Percentiles rank a stretch among this genome's conserved stretches.
phyloP scores from a whole-genome alignment of 2,329 filamentous ascomycete species.

The Davidsoniella neocaledoniae region DNA sequence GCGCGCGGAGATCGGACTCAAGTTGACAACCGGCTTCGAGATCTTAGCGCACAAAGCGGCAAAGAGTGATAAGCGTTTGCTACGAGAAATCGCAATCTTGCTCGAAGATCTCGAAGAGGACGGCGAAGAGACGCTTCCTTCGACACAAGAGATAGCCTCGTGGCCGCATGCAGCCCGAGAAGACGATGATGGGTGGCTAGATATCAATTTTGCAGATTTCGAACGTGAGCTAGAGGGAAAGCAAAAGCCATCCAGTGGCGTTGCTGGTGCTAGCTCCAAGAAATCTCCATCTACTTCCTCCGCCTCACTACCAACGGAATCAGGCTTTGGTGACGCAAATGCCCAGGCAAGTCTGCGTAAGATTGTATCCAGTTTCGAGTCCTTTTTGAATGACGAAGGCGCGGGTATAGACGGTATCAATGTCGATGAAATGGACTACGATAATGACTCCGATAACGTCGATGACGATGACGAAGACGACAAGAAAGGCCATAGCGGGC shows the following conservation, averaged over 20 bases:
- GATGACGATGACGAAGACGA: constrained; percentile 25
- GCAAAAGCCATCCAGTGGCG: constrained; percentile 22
- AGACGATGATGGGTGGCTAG: constrained; percentile 79
- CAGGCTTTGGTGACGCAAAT: constrained; percentile 46
- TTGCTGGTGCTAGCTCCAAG: neutral
- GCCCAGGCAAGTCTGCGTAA: constrained; percentile 66
- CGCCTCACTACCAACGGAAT: constrained; percentile 12
- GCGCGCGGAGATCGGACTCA: constrained; percentile 64
- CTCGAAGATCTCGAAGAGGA: constrained; percentile 61
- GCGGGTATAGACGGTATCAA: constrained; percentile 68
- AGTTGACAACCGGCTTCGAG: constrained; percentile 77
- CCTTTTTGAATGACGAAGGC: constrained; percentile 73
- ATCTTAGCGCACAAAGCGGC: constrained; percentile 58
- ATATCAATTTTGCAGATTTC: constrained; percentile 81
- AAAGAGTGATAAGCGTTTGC: constrained; percentile 48
- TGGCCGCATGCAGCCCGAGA: constrained; percentile 50
- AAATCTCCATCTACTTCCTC: neutral
- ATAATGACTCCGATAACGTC: constrained; percentile 28
- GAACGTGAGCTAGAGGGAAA: constrained; percentile 54
- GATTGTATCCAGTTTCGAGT: constrained; percentile 86
- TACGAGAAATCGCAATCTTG: constrained; percentile 60
- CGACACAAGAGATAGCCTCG: constrained; percentile 49
- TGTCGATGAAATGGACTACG: constrained; percentile 31
- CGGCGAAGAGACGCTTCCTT: constrained; percentile 49
- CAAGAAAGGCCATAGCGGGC: constrained; percentile 21